Base-by-base conservation (phyloP, 2,329 filamentous ascomycete genomes). In the Sarocladium oryzae region DNA sequence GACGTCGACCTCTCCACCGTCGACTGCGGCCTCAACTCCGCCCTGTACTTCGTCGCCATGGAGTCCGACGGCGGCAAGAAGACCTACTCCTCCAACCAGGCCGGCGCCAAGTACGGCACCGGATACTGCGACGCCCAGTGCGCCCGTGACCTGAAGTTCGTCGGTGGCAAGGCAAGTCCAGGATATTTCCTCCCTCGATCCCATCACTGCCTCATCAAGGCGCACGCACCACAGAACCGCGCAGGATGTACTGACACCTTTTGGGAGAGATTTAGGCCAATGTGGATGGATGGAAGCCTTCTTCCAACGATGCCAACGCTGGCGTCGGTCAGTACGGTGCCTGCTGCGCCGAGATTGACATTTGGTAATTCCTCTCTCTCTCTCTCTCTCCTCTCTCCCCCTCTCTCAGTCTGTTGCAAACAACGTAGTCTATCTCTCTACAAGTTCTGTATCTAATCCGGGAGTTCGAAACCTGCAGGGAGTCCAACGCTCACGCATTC, bases 1-100 rank as follows among this genome's bases (percentile, higher is more conserved):
- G 81, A 85, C 51, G 81, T 85, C 15, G 82, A 86, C 60, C 73
- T 84, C 26, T 84, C 80, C 21, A 75, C 75, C 51, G 70, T 85
- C 18, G 76, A 60, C 30, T 87, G 84, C 57, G 84, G 84, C 50
- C 64, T 86, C 54, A 86, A 87, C 66, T 80, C 80, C 50, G 82
- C 82, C 23, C 64, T 86, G 32, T 85, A 85, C 66, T 74, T 80
- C 46, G 70, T 76, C 15, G 66, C 73, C 54, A 81, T 81, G 78
- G 73, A 78, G 20, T 65, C 69, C 24, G 74, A 78, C 52, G 77
- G 76, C 56, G 77, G 76, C 50, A 63, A 69, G 59, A 58, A 63
- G 59, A 70, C 69, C 58, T 73, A 73, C 57, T 50, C 66, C 16
- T 69, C 67, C 63, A 79, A 71, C 63, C 62, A 65, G 51, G 69